Conservation (phyloP, 306 rosid species). For the Vigna reflexopilosa region DNA sequence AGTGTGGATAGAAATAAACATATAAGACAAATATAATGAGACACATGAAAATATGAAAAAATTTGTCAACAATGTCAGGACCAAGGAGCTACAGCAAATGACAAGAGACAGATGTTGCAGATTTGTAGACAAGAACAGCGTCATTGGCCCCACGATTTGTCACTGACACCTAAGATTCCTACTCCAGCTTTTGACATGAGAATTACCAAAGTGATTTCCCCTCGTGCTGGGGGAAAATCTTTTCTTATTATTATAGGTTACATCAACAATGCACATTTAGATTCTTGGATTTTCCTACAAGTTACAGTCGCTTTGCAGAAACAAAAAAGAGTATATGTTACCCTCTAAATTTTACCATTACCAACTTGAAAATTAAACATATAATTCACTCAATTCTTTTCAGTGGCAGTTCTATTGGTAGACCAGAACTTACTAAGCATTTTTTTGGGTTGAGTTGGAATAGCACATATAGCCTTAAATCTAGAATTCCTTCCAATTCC, state of each 20-base stretch:
- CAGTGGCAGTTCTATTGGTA: conserved; percentile 67
- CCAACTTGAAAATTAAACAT: conserved; percentile 48
- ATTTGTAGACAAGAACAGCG: conserved; percentile 66
- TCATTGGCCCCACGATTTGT: conserved; percentile 67
- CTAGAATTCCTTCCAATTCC: conserved; percentile 65
- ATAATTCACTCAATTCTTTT: conserved; percentile 72
- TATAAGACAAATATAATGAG: conserved; percentile 49
- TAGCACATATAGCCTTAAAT: conserved; percentile 70
- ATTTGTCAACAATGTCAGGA: conserved; percentile 52
- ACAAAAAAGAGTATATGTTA: conserved; percentile 55
- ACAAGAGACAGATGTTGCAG: conserved; percentile 62
- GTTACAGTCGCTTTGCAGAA: conserved; percentile 57
- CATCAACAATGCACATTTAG: conserved; percentile 73
- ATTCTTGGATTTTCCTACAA: conserved; percentile 70
- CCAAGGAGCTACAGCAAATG: conserved; percentile 53
- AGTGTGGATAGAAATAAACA: conserved; percentile 39
- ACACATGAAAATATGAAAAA: conserved; percentile 51
- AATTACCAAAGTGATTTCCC: conserved; percentile 58
- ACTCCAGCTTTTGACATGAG: conserved; percentile 49
- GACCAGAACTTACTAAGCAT: conserved; percentile 95
- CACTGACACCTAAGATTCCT: conserved; percentile 68
- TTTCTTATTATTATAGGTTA: conserved; percentile 70
- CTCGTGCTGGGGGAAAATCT: conserved; percentile 53
- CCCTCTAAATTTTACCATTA: conserved; percentile 57
- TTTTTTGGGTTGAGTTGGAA: conserved; percentile 84